These are phyloP conservation scores for Mycena sp. DNA, from an alignment of 1,284 basidiomycete genomes.

Conservation along the genomic window DNA sequence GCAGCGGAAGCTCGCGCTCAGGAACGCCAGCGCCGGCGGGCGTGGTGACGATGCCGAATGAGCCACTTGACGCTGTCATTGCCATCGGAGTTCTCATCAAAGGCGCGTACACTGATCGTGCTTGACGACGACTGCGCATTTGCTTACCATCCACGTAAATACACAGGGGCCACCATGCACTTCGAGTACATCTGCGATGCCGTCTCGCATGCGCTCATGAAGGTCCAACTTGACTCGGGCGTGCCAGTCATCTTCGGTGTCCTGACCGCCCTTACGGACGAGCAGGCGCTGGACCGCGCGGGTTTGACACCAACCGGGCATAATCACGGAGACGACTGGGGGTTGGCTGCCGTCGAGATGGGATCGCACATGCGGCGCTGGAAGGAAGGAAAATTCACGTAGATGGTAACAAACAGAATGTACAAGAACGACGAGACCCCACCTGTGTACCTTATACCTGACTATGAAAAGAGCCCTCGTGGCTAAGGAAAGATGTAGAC, in stretches of 20 bases:
- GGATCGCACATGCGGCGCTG: slow-evolving; percentile 78
- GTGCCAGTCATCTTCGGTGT: slow-evolving; percentile 98
- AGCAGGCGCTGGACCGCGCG: slow-evolving; percentile 93
- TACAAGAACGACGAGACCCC: no score
- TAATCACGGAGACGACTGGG: slow-evolving; percentile 98
- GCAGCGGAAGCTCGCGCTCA: slow-evolving; percentile 51
- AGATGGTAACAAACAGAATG: slow-evolving; percentile 15
- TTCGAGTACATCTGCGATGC: slow-evolving; percentile 98
- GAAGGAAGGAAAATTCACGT: slow-evolving; percentile 77
- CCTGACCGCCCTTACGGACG: slow-evolving; percentile 91
- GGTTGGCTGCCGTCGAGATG: slow-evolving; percentile 93
- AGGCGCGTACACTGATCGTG: slow-evolving; percentile 43
- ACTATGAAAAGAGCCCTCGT: no score
- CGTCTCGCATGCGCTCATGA: slow-evolving; percentile 94
- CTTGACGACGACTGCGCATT: background rate
- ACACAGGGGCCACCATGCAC: slow-evolving; percentile 85
- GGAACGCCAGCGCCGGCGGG: slow-evolving; percentile 54
- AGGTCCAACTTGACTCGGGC: slow-evolving; percentile 90
- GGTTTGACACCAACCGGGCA: slow-evolving; percentile 86
- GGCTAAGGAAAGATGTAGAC: no score
- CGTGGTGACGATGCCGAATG: slow-evolving; percentile 53
- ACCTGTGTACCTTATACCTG: no score
- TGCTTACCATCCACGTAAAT: no score
- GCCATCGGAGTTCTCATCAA: slow-evolving; percentile 99
- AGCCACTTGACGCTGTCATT: slow-evolving; percentile 93